A percentile compares a stretch with the other conserved stretches of the same genome.
These are phyloP conservation scores for Carpinus viminea DNA, from an alignment of 306 rosid genomes.

Conservation along the genomic window DNA sequence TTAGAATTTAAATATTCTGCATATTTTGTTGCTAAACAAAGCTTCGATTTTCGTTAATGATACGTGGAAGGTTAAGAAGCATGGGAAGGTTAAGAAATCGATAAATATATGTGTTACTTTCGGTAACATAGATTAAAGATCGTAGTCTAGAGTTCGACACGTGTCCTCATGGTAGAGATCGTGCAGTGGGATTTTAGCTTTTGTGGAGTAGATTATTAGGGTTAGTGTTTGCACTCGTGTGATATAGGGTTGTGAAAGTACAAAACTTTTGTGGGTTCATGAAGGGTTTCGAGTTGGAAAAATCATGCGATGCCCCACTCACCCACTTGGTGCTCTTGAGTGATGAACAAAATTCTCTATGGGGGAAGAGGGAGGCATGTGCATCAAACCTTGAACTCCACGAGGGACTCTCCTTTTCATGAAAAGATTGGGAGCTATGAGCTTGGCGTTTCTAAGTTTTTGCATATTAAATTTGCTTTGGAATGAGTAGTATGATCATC, in stretches of 20 bases:
- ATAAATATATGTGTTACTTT: conserved; percentile 24
- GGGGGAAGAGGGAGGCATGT: conserved; percentile 67
- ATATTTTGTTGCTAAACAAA: background rate
- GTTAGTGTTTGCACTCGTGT: conserved; percentile 25
- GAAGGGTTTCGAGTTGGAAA: conserved; percentile 42
- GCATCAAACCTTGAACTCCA: conserved; percentile 57
- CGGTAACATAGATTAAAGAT: conserved; percentile 19
- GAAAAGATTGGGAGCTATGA: conserved; percentile 54
- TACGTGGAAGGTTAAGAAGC: conserved; percentile 29
- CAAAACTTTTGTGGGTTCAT: conserved; percentile 35
- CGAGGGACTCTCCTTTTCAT: conserved; percentile 65
- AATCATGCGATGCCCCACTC: conserved; percentile 45
- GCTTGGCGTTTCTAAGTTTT: conserved; percentile 52
- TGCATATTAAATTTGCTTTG: conserved; percentile 29
- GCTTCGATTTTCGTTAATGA: conserved; percentile 18
- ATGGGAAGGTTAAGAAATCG: no score
- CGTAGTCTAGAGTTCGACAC: conserved; percentile 24
- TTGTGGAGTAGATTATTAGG: conserved; percentile 16
- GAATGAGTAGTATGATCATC: conserved; percentile 37
- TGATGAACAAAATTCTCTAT: conserved; percentile 27
- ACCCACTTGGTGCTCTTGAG: conserved; percentile 38
- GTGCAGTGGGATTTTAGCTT: conserved; percentile 26
- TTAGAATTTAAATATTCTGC: conserved; percentile 18
- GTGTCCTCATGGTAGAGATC: conserved; percentile 21
- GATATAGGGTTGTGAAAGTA: conserved; percentile 25